Conservation (phyloP, 2,329 filamentous ascomycete genomes). For the Sporothrix inflata region DNA sequence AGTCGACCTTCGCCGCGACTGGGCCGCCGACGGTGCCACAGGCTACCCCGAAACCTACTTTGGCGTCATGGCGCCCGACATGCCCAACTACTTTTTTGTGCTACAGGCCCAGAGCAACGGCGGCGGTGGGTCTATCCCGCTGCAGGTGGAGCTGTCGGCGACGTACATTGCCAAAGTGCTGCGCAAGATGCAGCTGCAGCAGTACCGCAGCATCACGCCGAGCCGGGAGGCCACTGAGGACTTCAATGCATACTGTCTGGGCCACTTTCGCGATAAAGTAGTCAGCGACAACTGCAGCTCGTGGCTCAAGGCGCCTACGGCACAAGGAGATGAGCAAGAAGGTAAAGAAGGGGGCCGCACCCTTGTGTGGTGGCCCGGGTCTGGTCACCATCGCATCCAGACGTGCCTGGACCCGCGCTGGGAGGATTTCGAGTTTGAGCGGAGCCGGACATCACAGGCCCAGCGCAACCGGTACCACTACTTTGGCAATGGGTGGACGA, state of each 20-base stretch:
- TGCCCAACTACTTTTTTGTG: conserved; percentile 11
- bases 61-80: conserved; percentile 3
- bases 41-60: conserved; percentile 7
- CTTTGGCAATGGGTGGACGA: conserved; percentile 29
- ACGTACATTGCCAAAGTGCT: conserved; percentile 33
- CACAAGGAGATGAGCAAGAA: neutral
- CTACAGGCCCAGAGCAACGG: conserved; percentile 31
- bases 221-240: conserved; percentile 31
- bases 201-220: conserved; percentile 31
- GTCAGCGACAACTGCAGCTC: conserved; percentile 7
- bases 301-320: neutral
- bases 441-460: neutral
- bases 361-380: conserved; percentile 33
- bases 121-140: conserved; percentile 31
- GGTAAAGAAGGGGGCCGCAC: conserved; percentile 28
- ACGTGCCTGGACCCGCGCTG: conserved; percentile 27
- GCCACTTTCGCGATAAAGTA: conserved; percentile 26
- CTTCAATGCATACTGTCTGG: conserved; percentile 31
- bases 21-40: neutral
- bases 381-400: conserved; percentile 26
- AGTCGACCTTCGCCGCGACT: neutral
- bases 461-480: conserved; percentile 29
- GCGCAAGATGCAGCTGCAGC: conserved; percentile 33
- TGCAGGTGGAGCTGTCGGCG: conserved; percentile 32
- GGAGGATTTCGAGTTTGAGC: conserved; percentile 32